These are phyloP conservation scores for Thraustochytrium striatum DNA, from an alignment of 352 stramenopile genomes.

Conservation along the genomic window DNA sequence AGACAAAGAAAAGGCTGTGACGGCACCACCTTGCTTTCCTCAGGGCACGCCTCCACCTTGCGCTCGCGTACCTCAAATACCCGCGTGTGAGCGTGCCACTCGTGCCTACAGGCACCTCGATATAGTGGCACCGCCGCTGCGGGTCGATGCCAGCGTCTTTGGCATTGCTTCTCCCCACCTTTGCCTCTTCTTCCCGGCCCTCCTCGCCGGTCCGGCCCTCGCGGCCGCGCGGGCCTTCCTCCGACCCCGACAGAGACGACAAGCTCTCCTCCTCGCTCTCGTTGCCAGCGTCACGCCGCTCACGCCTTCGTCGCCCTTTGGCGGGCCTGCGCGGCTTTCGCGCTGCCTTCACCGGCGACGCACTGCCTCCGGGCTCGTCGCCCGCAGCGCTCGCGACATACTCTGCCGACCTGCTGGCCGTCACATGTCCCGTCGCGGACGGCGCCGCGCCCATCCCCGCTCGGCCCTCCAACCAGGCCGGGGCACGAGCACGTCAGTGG, in stretches of 20 bases:
- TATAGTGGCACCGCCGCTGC: constrained; percentile 31
- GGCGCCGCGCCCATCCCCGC: not conserved
- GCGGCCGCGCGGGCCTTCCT: too few species aligned
- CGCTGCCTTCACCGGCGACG: not conserved
- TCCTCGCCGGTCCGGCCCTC: not conserved
- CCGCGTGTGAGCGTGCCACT: constrained; percentile 14
- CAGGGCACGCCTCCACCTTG: constrained; percentile 14
- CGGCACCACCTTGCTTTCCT: not conserved
- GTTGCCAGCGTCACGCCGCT: not conserved
- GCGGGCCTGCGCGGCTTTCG: not conserved
- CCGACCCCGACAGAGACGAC: not conserved
- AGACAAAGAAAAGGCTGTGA: constrained; percentile 5
- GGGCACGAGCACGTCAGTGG: too few species aligned
- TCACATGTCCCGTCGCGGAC: not conserved
- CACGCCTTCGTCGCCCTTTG: not conserved
- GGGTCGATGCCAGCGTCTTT: not conserved
- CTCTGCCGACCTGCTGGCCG: not conserved
- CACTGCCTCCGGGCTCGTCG: not conserved
- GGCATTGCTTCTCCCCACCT: not conserved
- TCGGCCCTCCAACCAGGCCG: too few species aligned
- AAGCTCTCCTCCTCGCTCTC: not conserved
- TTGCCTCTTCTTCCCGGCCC: not conserved
- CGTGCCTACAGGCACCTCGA: constrained; percentile 29
- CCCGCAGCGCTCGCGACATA: not conserved
- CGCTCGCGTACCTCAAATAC: constrained; percentile 28